Base-by-base conservation (phyloP, 306 rosid genomes). In the Benincasa hispida region DNA sequence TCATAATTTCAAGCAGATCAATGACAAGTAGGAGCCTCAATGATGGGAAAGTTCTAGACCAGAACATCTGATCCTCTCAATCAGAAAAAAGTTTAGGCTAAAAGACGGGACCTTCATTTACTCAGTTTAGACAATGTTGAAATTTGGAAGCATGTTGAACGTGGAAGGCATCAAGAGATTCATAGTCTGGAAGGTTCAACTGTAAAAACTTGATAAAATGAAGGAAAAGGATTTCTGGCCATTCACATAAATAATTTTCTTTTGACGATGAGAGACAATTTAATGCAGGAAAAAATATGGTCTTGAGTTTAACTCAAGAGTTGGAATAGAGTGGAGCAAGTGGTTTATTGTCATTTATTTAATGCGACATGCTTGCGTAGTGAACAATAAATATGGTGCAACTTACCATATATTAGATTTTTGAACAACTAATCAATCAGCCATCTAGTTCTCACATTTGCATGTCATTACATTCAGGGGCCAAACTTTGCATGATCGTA, bases 401-500 rank as follows among this genome's bases (percentile, higher is more conserved):
- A n/a, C 24, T n/a, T 55, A 10, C 57, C 25, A 68, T 25, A 5
- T 19, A 19, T 47, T 22, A 21, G 3, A 39, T 34, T 79, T 78
- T 12, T 79, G 78, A 56, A 73, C 37, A 22, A 13, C 9, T 70
- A 60, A 56, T 65, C 45, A 34, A 27, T 50, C 34, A 13, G 45
- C 6, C 17, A 72, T 27, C 59, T 47, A n/a, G 54, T 51, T 69
- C 63, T 34, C 7, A 3, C 70, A 12, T 28, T 10, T 41, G 35
- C 69, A 75, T 70, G 27, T 24, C 72, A 75, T 66, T 30, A 28
- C 61, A 74, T 84, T 75, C 85, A 92, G 99, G 97, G 83, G 99
- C 99, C 77, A 92, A 94, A 82, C 91, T 94, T 66, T 94, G 96
- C 81, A 83, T 92, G 96, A 84, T 94, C 27, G 76, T 85, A 11